Evolutionary conservation across 441 rosid species (phyloP), one percentile per base, ranked within the genome.

Genomic region (Kokia cookei): DNA sequence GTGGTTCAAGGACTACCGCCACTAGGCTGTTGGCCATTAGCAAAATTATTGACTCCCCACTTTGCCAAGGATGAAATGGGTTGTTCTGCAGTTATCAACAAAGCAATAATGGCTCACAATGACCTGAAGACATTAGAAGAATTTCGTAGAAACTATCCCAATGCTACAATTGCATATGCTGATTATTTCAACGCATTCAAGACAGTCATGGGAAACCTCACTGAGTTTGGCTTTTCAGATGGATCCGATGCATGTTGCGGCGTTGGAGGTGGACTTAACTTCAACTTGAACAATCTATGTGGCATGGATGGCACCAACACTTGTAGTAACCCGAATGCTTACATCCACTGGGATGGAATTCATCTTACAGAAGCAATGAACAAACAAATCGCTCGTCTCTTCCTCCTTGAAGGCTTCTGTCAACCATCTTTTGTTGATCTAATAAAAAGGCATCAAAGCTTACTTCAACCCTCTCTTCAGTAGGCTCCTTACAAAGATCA

Each of bases 1-100:
- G 82, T 87, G 19, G 84, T 85, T 48, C 83, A 84, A 74, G 91
- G 89, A 29, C 71, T 87, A 24, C 86, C 87, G 12, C 85, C 87
- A 1, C n/a, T 64, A 19, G 89, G 91, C 0, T 87, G 91, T 61
- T 73, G 84, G 15, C 87, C 91, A 0, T n/a, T 81, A 35, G 65
- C 67, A 65, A 27, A 82, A 58, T 17, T 48, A 19, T 11, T 73
- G 50, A 40, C 79, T 15, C 73, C 77, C 55, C 0, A 42, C 7
- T 19, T 51, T 4, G 74, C 77, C 19, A 76, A 77, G 0, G 87
- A 87, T 50, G 71, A 72, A 11, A 17, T 70, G 51, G 89, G 91
- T 32, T 87, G 91, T 48, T 27, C 76, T n/a, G 37, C 82, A n/a
- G 32, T 42, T 2, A 45, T 47, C 26, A 87, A 87, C 63, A 37